Conservation (phyloP, 2,329 filamentous ascomycete genomes). For the Elsinoe australis region DNA sequence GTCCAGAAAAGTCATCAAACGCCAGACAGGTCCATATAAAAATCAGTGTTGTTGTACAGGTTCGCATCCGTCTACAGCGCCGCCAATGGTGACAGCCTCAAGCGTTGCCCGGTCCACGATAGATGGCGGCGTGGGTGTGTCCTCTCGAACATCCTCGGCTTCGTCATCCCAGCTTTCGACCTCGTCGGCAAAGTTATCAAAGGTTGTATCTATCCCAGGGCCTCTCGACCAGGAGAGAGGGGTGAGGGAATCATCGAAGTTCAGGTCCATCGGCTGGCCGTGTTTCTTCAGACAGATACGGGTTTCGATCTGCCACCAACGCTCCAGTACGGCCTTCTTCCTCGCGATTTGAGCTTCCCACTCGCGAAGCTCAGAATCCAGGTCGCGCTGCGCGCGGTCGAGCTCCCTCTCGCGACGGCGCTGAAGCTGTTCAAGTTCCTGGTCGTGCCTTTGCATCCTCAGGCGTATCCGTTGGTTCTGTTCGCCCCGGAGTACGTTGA, state of each 20-base stretch:
- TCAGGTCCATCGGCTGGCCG: neutral
- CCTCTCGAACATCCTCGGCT: slow-evolving; percentile 1
- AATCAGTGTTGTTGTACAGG: neutral
- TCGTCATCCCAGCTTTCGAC: slow-evolving; percentile 10
- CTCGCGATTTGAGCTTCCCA: slow-evolving; percentile 15
- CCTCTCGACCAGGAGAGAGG: slow-evolving; percentile 1
- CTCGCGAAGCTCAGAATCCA: slow-evolving; percentile 5
- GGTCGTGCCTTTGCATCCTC: slow-evolving; percentile 34
- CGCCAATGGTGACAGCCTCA: too few relatives aligned
- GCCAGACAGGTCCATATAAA: neutral
- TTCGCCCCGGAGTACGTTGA: slow-evolving; percentile 41
- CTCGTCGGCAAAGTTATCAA: slow-evolving; percentile 12
- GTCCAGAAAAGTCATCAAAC: neutral
- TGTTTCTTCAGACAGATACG: slow-evolving; percentile 20
- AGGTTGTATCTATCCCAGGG: neutral
- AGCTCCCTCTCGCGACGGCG: slow-evolving; percentile 29
- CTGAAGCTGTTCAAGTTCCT: slow-evolving; percentile 33
- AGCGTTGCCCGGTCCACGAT: too few relatives aligned
- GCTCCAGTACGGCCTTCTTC: slow-evolving; percentile 12
- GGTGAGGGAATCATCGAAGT: neutral
- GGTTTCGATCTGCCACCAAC: slow-evolving; percentile 20
- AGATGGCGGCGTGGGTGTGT: neutral
- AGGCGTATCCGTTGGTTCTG: slow-evolving; percentile 35
- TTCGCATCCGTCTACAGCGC: neutral
- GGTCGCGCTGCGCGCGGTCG: slow-evolving; percentile 16